These are phyloP conservation scores for Trametopsis cervina DNA, from an alignment of 768 basidiomycete species.

Conservation along the genomic window DNA sequence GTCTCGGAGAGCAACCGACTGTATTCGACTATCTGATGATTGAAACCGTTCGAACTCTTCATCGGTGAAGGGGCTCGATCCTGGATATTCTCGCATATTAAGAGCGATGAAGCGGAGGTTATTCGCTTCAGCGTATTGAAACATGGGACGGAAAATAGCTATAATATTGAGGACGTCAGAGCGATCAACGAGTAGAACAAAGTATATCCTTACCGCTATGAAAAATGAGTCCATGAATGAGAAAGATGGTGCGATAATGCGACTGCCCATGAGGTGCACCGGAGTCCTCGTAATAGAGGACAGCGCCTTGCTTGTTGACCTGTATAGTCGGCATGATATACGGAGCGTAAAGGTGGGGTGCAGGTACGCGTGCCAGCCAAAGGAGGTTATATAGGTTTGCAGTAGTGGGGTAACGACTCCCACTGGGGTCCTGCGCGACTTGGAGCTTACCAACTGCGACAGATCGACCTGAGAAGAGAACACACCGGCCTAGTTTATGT, in stretches of 20 bases:
- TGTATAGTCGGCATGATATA: conserved; percentile 14
- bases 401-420: too few relatives aligned
- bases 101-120: conserved; percentile 21
- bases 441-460: too few relatives aligned
- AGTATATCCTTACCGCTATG: conserved; percentile 10
- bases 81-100: conserved; percentile 24
- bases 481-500: too few relatives aligned
- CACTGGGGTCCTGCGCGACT: too few relatives aligned
- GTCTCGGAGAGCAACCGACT: neutral
- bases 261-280: conserved; percentile 9
- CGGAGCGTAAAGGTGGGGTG: too few relatives aligned
- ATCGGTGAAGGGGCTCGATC: conserved; percentile 17
- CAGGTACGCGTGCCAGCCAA: too few relatives aligned
- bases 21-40: neutral
- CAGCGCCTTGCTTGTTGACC: conserved; percentile 10
- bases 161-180: too few relatives aligned
- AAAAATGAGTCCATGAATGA: conserved; percentile 15
- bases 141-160: conserved; percentile 18
- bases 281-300: conserved; percentile 15
- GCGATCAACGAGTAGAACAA: neutral
- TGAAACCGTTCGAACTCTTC: conserved; percentile 12
- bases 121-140: conserved; percentile 13
- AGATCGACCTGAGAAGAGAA: too few relatives aligned
- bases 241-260: conserved; percentile 14
- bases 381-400: too few relatives aligned